A percentile compares a stretch with the other conserved stretches of the same genome.
These are phyloP conservation scores for Cystobasidium tubakii DNA, from an alignment of 768 basidiomycete species.

Conservation along the genomic window DNA sequence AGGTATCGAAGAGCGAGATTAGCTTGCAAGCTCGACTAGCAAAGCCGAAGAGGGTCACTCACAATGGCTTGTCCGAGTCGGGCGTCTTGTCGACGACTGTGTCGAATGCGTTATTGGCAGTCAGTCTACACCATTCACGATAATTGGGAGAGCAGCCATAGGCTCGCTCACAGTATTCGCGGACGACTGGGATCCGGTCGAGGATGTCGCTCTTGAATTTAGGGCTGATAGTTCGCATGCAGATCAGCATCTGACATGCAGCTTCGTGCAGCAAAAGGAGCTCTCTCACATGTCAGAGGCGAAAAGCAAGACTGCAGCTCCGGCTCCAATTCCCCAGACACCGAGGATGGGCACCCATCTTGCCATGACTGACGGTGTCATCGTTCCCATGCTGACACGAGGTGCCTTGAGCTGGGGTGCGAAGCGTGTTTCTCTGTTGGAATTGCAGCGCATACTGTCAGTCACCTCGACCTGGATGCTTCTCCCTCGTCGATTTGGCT, in stretches of 20 bases:
- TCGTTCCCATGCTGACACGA: slow-evolving; percentile 1
- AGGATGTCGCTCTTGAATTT: slow-evolving; percentile 35
- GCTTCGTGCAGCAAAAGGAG: not conserved
- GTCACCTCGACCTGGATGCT: not conserved
- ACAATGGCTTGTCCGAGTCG: slow-evolving; percentile 33
- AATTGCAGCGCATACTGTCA: not conserved
- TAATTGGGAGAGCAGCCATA: not conserved
- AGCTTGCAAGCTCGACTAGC: not conserved
- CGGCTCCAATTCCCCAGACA: slow-evolving; percentile 29
- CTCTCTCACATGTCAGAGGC: slow-evolving; percentile 29
- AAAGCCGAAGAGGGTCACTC: not conserved
- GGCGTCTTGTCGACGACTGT: slow-evolving; percentile 26
- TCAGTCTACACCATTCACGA: not conserved
- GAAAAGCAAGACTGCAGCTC: not conserved
- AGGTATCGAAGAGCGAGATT: not conserved
- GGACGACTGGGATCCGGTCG: slow-evolving; percentile 31
- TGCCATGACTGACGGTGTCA: slow-evolving; percentile 1
- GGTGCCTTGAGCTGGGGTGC: slow-evolving; percentile 18
- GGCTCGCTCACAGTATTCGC: slow-evolving; percentile 19
- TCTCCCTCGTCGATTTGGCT: not conserved
- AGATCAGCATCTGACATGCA: not conserved
- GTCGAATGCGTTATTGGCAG: not conserved
- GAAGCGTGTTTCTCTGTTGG: slow-evolving; percentile 29
- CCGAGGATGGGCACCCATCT: slow-evolving; percentile 26
- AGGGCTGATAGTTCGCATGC: not conserved